phyloP scores from a whole-genome alignment of 2,329 filamentous ascomycete species.

The Aureobasidium sp. region DNA sequence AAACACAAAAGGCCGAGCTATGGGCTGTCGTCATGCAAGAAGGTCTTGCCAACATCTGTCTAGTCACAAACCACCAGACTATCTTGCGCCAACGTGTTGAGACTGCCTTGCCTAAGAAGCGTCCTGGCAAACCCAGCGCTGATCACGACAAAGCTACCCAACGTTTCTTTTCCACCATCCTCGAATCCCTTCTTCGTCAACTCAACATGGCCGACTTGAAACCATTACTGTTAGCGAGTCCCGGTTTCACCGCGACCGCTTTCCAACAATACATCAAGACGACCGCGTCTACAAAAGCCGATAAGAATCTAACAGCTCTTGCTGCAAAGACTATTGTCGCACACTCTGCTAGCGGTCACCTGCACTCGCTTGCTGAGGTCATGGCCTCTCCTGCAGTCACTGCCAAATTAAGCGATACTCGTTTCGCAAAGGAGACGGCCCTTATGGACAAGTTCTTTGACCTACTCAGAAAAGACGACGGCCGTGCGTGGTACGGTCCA shows the following conservation, averaged over 20 bases:
- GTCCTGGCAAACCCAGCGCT: slow-evolving; percentile 44
- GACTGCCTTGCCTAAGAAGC: slow-evolving; percentile 58
- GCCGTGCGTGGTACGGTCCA: slow-evolving; percentile 82
- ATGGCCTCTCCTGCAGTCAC: slow-evolving; percentile 73
- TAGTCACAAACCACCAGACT: slow-evolving; percentile 73
- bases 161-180: slow-evolving; percentile 68
- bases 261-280: slow-evolving; percentile 68
- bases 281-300: slow-evolving; percentile 54
- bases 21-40: slow-evolving; percentile 94
- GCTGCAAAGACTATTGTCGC: slow-evolving; percentile 61
- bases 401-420: slow-evolving; percentile 71
- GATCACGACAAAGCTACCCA: slow-evolving; percentile 51
- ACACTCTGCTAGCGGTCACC: slow-evolving; percentile 74
- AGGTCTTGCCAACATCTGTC: slow-evolving; percentile 70
- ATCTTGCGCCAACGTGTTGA: slow-evolving; percentile 64
- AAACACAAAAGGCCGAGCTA: slow-evolving; percentile 70
- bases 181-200: slow-evolving; percentile 66
- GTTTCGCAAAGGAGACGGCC: slow-evolving; percentile 74
- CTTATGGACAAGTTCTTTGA: slow-evolving; percentile 79
- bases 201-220: slow-evolving; percentile 63
- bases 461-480: slow-evolving; percentile 73
- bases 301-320: slow-evolving; percentile 60
- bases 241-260: slow-evolving; percentile 74
- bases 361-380: slow-evolving; percentile 82
- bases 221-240: slow-evolving; percentile 76